Base-by-base conservation (phyloP, 805 yeast species). In the Lachancea sp. region DNA sequence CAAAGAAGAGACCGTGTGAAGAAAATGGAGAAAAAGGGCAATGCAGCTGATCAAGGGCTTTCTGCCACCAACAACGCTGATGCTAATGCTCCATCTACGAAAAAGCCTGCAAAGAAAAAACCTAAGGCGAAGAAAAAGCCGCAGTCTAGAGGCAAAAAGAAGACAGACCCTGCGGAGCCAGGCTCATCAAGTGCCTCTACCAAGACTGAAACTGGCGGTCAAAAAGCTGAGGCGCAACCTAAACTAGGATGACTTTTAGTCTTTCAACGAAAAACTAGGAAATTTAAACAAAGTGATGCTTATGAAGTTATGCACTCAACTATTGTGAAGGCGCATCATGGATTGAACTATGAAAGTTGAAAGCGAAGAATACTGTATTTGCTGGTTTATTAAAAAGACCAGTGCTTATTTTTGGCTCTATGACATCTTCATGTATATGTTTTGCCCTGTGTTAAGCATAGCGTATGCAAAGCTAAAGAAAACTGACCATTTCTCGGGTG, bases 381-480 rank as follows among this genome's bases (percentile, higher is more conserved):
- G 10, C 29, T 8, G 11, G 29, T 26, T 26, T 26, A 8, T 11
- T 26, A 11, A 26, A 8, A 11, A 16, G 12, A 19, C 17, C 27
- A 7, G 15, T 17, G 34, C 41, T 37, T 6, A n/a, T 19, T 25
- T 27, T 18, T 32, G 37, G 30, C 29, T 16, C 19, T 25, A 12
- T 19, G 32, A 9, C 27, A 25, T 9, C 45, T 55, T 55, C 47
- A 55, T 34, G 38, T 55, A 55, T 17, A 55, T 49, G 45, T 55
- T 55, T 40, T 55, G 59, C 17, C 53, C 53, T 27, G 57, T 53
- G 33, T 51, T 54, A 32, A 55, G 39, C 19, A 41, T 18, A 12
- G 56, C 55, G 34, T 53, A 55, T 3, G 59, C 59, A 46, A 53
- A 50, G 36, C 56, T 55, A 40, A 55, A 53, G 46, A 55, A 55